Base-by-base conservation (phyloP, 2,329 filamentous ascomycete genomes). In the Lecanicillium sp. region DNA sequence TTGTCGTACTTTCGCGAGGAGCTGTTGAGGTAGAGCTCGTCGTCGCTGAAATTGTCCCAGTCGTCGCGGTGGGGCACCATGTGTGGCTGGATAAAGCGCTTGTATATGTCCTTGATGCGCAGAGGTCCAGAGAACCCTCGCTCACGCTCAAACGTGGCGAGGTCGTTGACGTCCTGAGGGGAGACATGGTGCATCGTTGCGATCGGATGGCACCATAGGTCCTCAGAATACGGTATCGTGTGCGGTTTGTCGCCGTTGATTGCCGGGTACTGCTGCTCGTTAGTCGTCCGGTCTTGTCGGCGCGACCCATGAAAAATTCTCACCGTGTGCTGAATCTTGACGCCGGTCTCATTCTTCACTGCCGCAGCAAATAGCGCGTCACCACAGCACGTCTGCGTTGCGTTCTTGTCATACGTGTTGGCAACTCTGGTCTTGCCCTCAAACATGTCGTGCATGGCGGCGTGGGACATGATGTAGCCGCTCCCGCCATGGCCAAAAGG, bases 401-500 rank as follows among this genome's bases (percentile, higher is more conserved):
- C 59, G 4, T 50, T 49, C 25, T 53, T 43, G 42, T 77, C 72
- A 47, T 64, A 76, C 36, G 59, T 56, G 31, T 68, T 67, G 4
- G 61, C 70, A 8, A 76, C 52, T 4, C 62, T 61, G 3, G 58
- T 55, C 22, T 62, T 58, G 4, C 57, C 62, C 1, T 61, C 58
- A 27, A 75, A 65, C 17, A 61, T 51, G 22, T 57, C 57, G 35
- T 64, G 53, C 65, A 81, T 71, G 3, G 74, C 66, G 2, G 64
- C 68, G 25, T 68, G 58, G 18, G 71, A 76, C 20, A 78, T 46
- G 18, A 72, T 46, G 40, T 74, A 75, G 2, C 75, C 75, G 33
- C 68, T 73, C 2, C 74, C 74, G 4, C 74, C 74, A 46, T 79
- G 74, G 2, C 60, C 73, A 43, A 79, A 79, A 6, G 56, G 48